Base-by-base conservation (phyloP, 2,329 filamentous ascomycete species). In the Ascochyta lentis region DNA sequence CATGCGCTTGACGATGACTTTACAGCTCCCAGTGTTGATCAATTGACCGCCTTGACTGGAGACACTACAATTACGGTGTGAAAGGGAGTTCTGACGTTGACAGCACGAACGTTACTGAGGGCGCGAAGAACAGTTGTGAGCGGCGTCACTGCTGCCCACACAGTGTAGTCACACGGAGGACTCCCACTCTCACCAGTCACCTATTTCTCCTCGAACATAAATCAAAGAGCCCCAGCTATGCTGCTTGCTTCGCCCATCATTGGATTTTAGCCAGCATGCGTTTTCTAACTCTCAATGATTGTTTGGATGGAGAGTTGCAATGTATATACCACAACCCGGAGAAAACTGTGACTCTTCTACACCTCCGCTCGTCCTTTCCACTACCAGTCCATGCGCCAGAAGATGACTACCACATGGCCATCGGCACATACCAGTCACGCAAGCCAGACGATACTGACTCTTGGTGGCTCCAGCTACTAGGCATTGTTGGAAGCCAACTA, bases 1-100 rank as follows among this genome's bases (percentile, higher is more conserved):
- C 39, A 49, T 49, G 24, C 33, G 19, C 46, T 64, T 8, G 63
- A 66, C 43, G 53, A 56, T 13, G 42, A 43, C 6, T 47, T 50
- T 16, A 40, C 15, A 10, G 42, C 37, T 6, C 41, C 38, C 3
- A 31, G 29, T 23, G 23, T 42, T n/a, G 53, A 56, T 26, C 47
- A 50, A 27, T 39, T 56, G 42, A 47, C 47, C 15, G 53, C 47
- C 8, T 47, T 56, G 53, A 56, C 53, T 8, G 53, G 47, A 7
- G 53, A 56, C 4, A 50, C 47, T 8, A 50, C 47, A 0, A 34
- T 51, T 4, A 33, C 31, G 3, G 10, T 42, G 10, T 56, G 41
- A 52, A 35, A 8, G 35, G 13, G 19, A 4, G 15, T 3, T 13
- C 15, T 13, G 12, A 23, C 7, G 10, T 16, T n/a, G 33, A 19